Conservation (phyloP, 257 asterid species). For the Cruciata laevipes region DNA sequence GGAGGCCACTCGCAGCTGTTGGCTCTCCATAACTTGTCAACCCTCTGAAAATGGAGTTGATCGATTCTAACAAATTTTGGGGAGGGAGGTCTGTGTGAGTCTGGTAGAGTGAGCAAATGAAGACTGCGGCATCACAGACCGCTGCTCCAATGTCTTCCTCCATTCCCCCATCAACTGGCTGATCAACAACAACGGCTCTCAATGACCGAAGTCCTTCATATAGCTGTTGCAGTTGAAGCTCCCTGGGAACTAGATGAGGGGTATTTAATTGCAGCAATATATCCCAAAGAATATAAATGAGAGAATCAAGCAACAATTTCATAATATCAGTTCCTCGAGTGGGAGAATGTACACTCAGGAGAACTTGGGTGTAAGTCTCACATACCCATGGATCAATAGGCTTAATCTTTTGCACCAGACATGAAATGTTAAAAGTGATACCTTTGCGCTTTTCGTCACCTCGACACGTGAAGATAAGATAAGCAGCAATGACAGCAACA, state of each 20-base stretch:
- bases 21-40: too few relatives aligned
- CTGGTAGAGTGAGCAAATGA: background rate
- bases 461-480: background rate
- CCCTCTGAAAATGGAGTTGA: background rate
- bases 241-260: background rate
- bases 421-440: background rate
- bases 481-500: background rate
- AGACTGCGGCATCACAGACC: background rate
- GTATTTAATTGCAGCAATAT: background rate
- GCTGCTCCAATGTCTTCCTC: background rate
- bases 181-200: background rate
- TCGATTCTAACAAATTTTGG: background rate
- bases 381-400: background rate
- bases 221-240: background rate
- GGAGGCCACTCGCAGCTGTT: too few relatives aligned
- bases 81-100: background rate
- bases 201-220: background rate
- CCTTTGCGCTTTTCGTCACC: background rate
- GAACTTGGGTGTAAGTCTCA: background rate
- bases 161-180: background rate
- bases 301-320: background rate
- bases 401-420: background rate
- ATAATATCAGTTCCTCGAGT: background rate
- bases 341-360: background rate
- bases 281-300: background rate